Base-by-base conservation (phyloP, 257 asterid species). In the Voacanga thouarsii region DNA sequence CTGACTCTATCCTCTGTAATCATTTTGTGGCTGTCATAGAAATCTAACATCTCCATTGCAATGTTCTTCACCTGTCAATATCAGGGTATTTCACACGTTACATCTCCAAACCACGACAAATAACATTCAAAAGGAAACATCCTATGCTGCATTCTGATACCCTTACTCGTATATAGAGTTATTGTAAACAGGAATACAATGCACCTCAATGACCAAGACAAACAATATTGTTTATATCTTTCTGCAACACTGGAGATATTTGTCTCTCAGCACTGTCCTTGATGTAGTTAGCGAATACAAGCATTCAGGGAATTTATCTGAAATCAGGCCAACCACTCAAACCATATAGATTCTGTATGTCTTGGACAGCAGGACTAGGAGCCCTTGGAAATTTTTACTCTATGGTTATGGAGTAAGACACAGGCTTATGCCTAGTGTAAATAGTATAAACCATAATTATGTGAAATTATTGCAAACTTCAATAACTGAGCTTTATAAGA, bases 11-110 rank as follows among this genome's bases (percentile, higher is more conserved):
- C 99, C 0, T 92, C 99, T 14, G 96, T 80, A 59, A 94, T 91
- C 80, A 66, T 80, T 81, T 89, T 91, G 90, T 92, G 91, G 89
- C 80, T 83, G 74, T 94, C 98, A 26, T 92, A 94, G 85, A 90
- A 94, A 84, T 92, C 99, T 63, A 94, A 75, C 64, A 92, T 92
- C 84, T 94, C 99, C 94, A 93, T 91, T 23, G 98, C 97, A 30
- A 92, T 92, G 85, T 90, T 94, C 81, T 94, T 94, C 75, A 94
- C 98, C 99, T 94, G 91, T 80, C 80, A 79, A 70, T 75, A 57
- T n/a, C 68, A 28, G 14, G 43, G 33, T 72, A 44, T 49, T 76
- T 60, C 3, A 9, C 49, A 49, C 6, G 26, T 21, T 15, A 56
- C 50, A 49, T 30, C 51, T 49, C 63, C 26, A 24, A 50, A 53